Evolutionary conservation across 2,329 filamentous ascomycete species (phyloP).

Genomic region (Furcasterigmium furcatum): DNA sequence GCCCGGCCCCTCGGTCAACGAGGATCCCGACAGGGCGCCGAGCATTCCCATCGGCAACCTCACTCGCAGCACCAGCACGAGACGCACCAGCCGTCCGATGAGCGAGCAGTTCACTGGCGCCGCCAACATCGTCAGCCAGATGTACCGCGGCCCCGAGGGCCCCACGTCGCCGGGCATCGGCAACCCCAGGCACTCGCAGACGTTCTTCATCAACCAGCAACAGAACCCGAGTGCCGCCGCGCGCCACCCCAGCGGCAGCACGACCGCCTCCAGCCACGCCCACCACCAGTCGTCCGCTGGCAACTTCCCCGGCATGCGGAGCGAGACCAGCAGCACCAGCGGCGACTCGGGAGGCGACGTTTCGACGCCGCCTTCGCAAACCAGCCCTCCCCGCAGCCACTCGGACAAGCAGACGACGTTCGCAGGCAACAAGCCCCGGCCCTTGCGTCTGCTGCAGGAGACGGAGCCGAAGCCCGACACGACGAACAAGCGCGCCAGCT

Average conservation of each 20-base stretch:
- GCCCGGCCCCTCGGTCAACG: constrained; percentile 43
- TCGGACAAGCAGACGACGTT: constrained; percentile 56
- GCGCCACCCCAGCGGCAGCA: constrained; percentile 46
- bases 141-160: constrained; percentile 75
- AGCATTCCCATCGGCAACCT: constrained; percentile 67
- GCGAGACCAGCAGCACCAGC: constrained; percentile 61
- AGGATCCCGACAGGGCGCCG: constrained; percentile 71
- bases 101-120: constrained; percentile 62
- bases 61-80: constrained; percentile 50
- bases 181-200: constrained; percentile 57
- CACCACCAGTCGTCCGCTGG: constrained; percentile 34
- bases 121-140: constrained; percentile 78
- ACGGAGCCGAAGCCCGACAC: constrained; percentile 49
- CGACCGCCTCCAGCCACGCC: constrained; percentile 29
- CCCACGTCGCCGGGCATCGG: constrained; percentile 57
- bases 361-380: constrained; percentile 42
- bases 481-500: constrained; percentile 58
- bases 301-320: constrained; percentile 72
- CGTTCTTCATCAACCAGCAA: constrained; percentile 56
- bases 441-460: constrained; percentile 84
- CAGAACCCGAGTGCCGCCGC: constrained; percentile 50
- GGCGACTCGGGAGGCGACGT: constrained; percentile 59
- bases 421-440: constrained; percentile 72
- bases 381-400: constrained; percentile 47
- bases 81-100: constrained; percentile 50